Conservation (phyloP, 2,329 filamentous ascomycete species). For the Colletotrichum phormii region DNA sequence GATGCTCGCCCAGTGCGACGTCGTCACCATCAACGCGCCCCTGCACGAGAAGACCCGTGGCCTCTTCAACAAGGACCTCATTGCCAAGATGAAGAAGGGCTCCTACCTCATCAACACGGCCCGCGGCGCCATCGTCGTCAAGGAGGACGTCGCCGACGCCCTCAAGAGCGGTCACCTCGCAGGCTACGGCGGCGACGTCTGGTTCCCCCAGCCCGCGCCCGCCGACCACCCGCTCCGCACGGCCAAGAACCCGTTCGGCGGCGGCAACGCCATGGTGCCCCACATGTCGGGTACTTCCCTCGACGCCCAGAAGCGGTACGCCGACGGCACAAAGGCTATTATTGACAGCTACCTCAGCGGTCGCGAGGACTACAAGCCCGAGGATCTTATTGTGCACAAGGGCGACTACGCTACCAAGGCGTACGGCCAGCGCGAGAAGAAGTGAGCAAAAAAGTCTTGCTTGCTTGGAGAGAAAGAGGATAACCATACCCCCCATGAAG, state of each 20-base stretch:
- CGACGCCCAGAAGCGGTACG: conserved; percentile 94
- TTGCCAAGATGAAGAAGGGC: conserved; percentile 98
- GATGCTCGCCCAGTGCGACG: conserved; percentile 92
- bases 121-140: conserved; percentile 98
- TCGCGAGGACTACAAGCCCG: conserved; percentile 84
- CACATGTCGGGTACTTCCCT: conserved; percentile 99
- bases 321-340: conserved; percentile 88
- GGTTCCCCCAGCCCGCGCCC: conserved; percentile 98
- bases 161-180: conserved; percentile 92
- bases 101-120: conserved; percentile 99
- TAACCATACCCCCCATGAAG: conserved; percentile 9
- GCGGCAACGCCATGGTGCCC: conserved; percentile 98
- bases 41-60: conserved; percentile 98
- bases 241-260: conserved; percentile 94
- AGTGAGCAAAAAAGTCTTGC: conserved; percentile 37
- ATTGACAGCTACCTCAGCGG: conserved; percentile 91
- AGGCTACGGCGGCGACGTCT: conserved; percentile 90
- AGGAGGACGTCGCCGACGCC: conserved; percentile 96
- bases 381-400: conserved; percentile 90
- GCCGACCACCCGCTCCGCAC: conserved; percentile 92
- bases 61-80: conserved; percentile 98
- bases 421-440: conserved; percentile 80
- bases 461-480: neutral
- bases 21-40: conserved; percentile 99
- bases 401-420: conserved; percentile 97